Base-by-base conservation (phyloP, 2,329 filamentous ascomycete genomes). In the Aspergillus ruber region DNA sequence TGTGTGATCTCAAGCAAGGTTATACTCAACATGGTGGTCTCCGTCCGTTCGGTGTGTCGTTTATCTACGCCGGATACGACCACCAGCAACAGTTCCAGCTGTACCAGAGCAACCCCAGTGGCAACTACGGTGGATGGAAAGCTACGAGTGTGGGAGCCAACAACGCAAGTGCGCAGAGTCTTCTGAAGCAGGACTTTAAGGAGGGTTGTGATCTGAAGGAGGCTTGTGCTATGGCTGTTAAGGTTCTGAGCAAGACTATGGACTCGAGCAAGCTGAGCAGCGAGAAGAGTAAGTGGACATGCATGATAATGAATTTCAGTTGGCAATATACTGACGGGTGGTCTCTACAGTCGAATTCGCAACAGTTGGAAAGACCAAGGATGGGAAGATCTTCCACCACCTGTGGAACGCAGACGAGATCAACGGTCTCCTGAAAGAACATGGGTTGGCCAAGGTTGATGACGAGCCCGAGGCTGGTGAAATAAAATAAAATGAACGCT, bases 231-330 rank as follows among this genome's bases (percentile, higher is more conserved):
- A 86, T 96, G 79, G 93, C 93, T 9, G 93, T 98, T 69, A 98
- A 98, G 81, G 93, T 98, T 54, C 75, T 98, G 57, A 97, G 93
- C 81, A 98, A 98, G 84, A 98, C 93, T 5, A 98, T 98, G 94
- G 93, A 98, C 71, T 95, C 90, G 47, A 97, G 91, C 46, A 98
- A 96, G 79, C 75, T 98, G 66, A 96, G 90, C 77, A 95, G 90
- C 66, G 93, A 98, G 80, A 98, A 98, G 82, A 95, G 90, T 95
- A 75, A 71, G 88, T 78, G 20, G 33, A 4, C 15, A 13, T 8
- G 17, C 27, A 15, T 42, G 43, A 21, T 27, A 36, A 3, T 38
- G 7, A 8, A 8, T 39, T 39, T 1, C 4, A 21, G 10, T 18
- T 18, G 15, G 25, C 25, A 29, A 29, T 29, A 18, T 53, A 38